These are phyloP conservation scores for Microbotryum violaceum DNA, from an alignment of 1,284 basidiomycete genomes.

Conservation along the genomic window DNA sequence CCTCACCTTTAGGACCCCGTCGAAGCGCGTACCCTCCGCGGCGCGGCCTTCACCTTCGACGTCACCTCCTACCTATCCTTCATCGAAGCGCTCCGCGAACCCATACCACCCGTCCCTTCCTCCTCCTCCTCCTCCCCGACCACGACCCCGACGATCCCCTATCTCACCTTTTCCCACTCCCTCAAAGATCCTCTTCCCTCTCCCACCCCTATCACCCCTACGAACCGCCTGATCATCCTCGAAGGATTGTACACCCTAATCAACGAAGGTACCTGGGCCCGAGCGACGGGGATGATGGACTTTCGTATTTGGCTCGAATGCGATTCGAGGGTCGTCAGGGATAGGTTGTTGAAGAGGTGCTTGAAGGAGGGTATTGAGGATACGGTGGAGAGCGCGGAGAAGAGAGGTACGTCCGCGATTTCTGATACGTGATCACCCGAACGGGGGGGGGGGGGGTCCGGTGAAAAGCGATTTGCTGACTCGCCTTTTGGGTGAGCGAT, in stretches of 20 bases:
- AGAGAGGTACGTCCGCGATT: conserved; percentile 65
- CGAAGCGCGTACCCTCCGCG: conserved; percentile 56
- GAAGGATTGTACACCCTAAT: conserved; percentile 78
- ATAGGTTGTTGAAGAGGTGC: conserved; percentile 64
- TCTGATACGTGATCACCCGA: neutral
- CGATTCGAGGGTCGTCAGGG: conserved; percentile 53
- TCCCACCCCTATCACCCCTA: conserved; percentile 51
- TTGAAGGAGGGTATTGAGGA: conserved; percentile 64
- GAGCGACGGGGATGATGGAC: conserved; percentile 61
- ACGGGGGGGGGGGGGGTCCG: too few relatives aligned
- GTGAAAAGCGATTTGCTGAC: too few relatives aligned
- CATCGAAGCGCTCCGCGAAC: conserved; percentile 49
- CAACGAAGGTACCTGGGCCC: conserved; percentile 61
- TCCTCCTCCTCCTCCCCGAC: conserved; percentile 53
- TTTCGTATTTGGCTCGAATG: conserved; percentile 70
- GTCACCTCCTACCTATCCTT: conserved; percentile 56
- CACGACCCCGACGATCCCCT: conserved; percentile 30
- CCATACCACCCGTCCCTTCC: conserved; percentile 23
- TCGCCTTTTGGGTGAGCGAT: too few relatives aligned
- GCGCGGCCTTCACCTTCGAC: conserved; percentile 47
- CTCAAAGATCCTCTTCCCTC: conserved; percentile 48
- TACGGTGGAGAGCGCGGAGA: conserved; percentile 56
- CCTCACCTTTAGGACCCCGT: conserved; percentile 51
- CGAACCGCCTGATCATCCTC: conserved; percentile 67
- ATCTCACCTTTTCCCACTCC: conserved; percentile 46